Evolutionary conservation across 441 rosid species (phyloP).

Genomic region (Croton laevigatus): DNA sequence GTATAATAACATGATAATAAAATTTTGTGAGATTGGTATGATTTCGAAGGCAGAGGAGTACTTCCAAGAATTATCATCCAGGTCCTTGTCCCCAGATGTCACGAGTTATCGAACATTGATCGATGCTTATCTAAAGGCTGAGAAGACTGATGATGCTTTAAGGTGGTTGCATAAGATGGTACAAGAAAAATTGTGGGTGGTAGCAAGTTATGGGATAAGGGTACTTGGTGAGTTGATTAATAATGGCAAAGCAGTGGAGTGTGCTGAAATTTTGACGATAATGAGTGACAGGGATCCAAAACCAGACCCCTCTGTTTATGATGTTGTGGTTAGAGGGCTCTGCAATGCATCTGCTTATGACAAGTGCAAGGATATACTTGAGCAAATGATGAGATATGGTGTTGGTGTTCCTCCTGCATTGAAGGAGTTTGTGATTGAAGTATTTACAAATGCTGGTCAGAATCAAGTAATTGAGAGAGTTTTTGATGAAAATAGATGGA

Average conservation of each 20-base stretch:
- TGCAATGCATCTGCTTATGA: slow-evolving; percentile 64
- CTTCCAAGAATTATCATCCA: slow-evolving; percentile 50
- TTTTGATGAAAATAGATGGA: slow-evolving; percentile 48
- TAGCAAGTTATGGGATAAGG: slow-evolving; percentile 65
- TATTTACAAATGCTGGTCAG: slow-evolving; percentile 55
- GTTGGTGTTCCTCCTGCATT: slow-evolving; percentile 62
- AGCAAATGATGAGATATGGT: slow-evolving; percentile 60
- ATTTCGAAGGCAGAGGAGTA: slow-evolving; percentile 62
- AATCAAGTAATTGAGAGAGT: slow-evolving; percentile 60
- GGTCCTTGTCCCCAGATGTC: slow-evolving; percentile 73
- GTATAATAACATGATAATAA: slow-evolving; percentile 64
- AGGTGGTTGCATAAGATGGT: slow-evolving; percentile 62
- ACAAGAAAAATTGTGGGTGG: slow-evolving; percentile 73
- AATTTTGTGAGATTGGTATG: slow-evolving; percentile 76
- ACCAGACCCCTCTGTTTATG: slow-evolving; percentile 74
- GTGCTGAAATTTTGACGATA: slow-evolving; percentile 59
- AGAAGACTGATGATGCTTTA: slow-evolving; percentile 66
- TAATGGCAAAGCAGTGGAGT: slow-evolving; percentile 67
- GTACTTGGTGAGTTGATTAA: slow-evolving; percentile 64
- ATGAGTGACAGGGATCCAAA: slow-evolving; percentile 93
- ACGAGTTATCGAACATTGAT: slow-evolving; percentile 64
- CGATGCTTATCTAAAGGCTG: slow-evolving; percentile 69
- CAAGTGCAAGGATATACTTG: slow-evolving; percentile 45
- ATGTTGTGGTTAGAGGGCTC: slow-evolving; percentile 75
- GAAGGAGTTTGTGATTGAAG: slow-evolving; percentile 43